Conservation (phyloP, 208 protist species). For the Leishmania tropica region DNA sequence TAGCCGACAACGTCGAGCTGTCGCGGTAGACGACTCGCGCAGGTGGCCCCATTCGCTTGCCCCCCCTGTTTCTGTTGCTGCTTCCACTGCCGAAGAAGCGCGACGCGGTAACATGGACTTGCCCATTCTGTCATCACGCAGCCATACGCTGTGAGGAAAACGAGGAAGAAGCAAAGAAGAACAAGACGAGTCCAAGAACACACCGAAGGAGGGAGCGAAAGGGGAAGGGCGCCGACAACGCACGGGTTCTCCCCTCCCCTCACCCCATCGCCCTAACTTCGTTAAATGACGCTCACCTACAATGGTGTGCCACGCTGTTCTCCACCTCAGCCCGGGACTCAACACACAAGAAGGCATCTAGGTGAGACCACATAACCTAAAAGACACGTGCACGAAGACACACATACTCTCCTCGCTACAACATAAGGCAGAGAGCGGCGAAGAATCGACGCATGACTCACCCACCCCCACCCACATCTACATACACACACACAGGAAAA, state of each 20-base stretch:
- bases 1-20: background rate
- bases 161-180: background rate
- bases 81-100: background rate
- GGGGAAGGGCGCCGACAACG: background rate
- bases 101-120: background rate
- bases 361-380: background rate
- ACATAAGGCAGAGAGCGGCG: background rate
- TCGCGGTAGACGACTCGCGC: background rate
- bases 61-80: background rate
- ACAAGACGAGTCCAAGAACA: background rate
- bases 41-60: too few species aligned
- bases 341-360: background rate
- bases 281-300: background rate
- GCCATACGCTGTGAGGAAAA: background rate
- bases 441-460: background rate
- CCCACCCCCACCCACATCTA: background rate
- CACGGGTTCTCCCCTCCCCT: background rate
- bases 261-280: background rate
- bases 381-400: background rate
- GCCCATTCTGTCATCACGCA: background rate
- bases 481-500: background rate
- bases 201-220: background rate
- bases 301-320: background rate
- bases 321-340: background rate
- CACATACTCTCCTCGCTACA: background rate